phyloP scores from a whole-genome alignment of 2,329 filamentous ascomycete species.

The Arthroderma sp. region DNA sequence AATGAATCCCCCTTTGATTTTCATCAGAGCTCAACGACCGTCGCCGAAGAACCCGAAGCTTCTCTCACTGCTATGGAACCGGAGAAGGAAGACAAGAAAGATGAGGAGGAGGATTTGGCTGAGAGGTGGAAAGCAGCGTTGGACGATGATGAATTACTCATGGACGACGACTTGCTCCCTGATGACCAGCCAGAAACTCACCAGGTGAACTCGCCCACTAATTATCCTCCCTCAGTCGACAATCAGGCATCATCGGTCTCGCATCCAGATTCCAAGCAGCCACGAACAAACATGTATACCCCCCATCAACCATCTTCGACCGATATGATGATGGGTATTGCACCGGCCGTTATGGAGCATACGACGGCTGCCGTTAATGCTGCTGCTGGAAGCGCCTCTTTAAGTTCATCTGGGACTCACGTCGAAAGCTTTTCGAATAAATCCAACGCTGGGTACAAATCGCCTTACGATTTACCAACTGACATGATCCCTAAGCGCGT shows the following conservation, averaged over 20 bases:
- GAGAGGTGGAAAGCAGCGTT: constrained; percentile 77
- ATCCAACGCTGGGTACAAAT: constrained; percentile 80
- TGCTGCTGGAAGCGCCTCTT: background rate
- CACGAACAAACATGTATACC: constrained; percentile 34
- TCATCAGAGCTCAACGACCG: background rate
- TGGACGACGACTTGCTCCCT: constrained; percentile 45
- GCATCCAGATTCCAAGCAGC: background rate
- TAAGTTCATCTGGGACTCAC: too few relatives aligned
- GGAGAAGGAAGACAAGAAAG: background rate
- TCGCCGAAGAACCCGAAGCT: too few relatives aligned
- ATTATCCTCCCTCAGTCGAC: background rate
- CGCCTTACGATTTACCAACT: constrained; percentile 88
- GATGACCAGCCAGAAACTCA: constrained; percentile 42
- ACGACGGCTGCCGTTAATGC: background rate
- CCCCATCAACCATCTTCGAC: constrained; percentile 39
- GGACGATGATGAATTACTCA: constrained; percentile 53
- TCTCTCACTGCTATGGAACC: too few relatives aligned
- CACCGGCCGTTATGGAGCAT: constrained; percentile 11
- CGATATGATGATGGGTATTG: constrained; percentile 30
- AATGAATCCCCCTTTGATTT: constrained; percentile 14
- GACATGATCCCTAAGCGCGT: constrained; percentile 53
- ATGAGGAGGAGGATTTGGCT: constrained; percentile 49
- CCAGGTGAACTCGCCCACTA: background rate
- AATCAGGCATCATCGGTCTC: background rate
- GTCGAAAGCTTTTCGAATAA: constrained; percentile 77